Percentiles rank a stretch among this genome's conserved stretches.
These are phyloP conservation scores for Gastrolobium villosum DNA, from an alignment of 306 rosid species.

Conservation along the genomic window DNA sequence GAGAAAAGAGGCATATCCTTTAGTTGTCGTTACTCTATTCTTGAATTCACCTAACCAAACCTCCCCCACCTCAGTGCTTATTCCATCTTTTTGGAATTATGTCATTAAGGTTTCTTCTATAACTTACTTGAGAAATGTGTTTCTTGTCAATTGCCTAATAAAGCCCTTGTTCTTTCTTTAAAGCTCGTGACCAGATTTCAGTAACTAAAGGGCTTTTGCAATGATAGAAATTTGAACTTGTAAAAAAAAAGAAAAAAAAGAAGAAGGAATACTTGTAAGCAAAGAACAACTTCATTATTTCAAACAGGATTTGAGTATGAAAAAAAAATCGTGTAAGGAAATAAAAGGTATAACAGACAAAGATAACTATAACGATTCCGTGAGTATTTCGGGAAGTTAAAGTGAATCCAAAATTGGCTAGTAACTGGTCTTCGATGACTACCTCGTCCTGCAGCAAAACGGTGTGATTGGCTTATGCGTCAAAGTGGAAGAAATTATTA, in stretches of 20 bases:
- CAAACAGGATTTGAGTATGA: no score
- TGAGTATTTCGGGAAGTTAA: background rate
- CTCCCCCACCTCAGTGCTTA: background rate
- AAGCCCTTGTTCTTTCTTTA: no score
- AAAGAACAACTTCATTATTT: no score
- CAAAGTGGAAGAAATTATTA: background rate
- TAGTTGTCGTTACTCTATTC: background rate
- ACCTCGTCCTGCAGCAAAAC: background rate
- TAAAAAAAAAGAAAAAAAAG: no score
- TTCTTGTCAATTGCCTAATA: no score
- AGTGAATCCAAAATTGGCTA: background rate
- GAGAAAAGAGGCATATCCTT: no score
- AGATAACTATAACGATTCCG: background rate
- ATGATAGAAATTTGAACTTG: no score
- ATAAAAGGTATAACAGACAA: background rate
- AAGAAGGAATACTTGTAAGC: no score
- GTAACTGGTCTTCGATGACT: slow-evolving; percentile 1
- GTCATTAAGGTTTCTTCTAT: background rate
- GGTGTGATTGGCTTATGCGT: slow-evolving; percentile 11
- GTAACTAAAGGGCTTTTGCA: no score
- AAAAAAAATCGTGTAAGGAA: background rate
- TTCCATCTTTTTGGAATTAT: background rate
- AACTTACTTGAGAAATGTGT: no score
- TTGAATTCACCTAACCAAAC: background rate
- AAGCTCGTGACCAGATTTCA: no score